Evolutionary conservation across 352 stramenopile genomes (phyloP).

Genomic region (Pythium biforme): DNA sequence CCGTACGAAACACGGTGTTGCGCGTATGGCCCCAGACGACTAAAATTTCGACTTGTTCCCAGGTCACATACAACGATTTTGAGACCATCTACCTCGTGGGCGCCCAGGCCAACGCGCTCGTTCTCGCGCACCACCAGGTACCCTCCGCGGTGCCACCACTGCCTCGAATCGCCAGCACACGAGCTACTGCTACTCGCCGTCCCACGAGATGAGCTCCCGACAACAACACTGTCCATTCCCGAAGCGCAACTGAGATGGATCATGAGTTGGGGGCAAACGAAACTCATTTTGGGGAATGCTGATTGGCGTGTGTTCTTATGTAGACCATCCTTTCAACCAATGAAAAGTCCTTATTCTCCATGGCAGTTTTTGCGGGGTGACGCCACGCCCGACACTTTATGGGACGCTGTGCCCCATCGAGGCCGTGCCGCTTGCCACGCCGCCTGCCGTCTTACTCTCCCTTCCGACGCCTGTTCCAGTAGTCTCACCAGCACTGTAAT

Average conservation of each 20-base stretch:
- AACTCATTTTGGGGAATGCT: background rate
- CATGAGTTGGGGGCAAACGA: background rate
- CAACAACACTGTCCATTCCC: no score
- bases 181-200: no score
- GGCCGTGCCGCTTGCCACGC: no score
- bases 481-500: background rate
- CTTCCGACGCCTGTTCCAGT: background rate
- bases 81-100: conserved; percentile 57
- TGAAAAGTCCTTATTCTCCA: background rate
- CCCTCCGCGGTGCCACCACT: no score
- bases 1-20: no score
- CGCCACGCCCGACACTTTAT: background rate
- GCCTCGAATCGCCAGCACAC: no score
- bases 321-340: conserved; percentile 11
- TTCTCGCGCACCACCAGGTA: background rate
- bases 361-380: conserved; percentile 18
- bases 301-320: conserved; percentile 2
- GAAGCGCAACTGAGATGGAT: no score
- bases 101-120: conserved; percentile 21
- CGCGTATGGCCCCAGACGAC: no score
- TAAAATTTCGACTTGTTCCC: background rate
- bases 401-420: background rate
- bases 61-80: conserved; percentile 72
- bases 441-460: background rate
- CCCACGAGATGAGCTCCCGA: background rate